Conservation (phyloP, 2,329 filamentous ascomycete species). For the Cryphonectria nitschkei region DNA sequence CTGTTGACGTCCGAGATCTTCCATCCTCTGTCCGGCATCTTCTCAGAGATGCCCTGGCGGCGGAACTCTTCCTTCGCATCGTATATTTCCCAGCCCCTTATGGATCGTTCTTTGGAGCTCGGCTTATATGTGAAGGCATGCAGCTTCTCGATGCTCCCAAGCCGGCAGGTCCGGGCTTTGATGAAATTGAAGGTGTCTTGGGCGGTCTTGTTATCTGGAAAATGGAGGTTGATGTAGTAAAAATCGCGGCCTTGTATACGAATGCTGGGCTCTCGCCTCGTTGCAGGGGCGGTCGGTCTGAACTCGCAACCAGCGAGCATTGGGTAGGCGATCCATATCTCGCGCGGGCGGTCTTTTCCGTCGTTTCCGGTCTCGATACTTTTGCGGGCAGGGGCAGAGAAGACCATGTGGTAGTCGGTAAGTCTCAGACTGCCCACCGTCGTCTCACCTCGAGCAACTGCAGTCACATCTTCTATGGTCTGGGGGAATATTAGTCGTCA, state of each 20-base stretch:
- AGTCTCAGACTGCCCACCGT: constrained; percentile 62
- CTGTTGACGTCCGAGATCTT: constrained; percentile 87
- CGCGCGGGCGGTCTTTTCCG: constrained; percentile 46
- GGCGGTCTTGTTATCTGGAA: constrained; percentile 72
- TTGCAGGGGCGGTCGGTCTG: constrained; percentile 70
- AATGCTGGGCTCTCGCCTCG: constrained; percentile 77
- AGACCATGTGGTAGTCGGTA: constrained; percentile 65
- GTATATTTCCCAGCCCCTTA: constrained; percentile 84
- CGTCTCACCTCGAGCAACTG: constrained; percentile 61
- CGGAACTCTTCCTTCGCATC: constrained; percentile 84
- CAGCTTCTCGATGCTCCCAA: constrained; percentile 83
- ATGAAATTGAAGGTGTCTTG: constrained; percentile 89
- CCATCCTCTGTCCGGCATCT: constrained; percentile 80
- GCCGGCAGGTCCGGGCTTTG: constrained; percentile 76
- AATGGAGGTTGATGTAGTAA: constrained; percentile 89
- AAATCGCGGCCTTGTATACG: constrained; percentile 92
- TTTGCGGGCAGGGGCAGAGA: constrained; percentile 47
- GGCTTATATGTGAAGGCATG: constrained; percentile 83
- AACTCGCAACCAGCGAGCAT: constrained; percentile 84
- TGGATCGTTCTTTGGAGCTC: constrained; percentile 63
- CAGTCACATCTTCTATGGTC: constrained; percentile 62
- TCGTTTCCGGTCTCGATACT: constrained; percentile 24
- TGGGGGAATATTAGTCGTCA: constrained; percentile 33
- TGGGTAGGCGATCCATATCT: constrained; percentile 93
- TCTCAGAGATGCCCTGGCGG: constrained; percentile 83